A percentile compares a stretch with the other conserved stretches of the same genome.
phyloP scores from a whole-genome alignment of 2,329 filamentous ascomycete genomes.

The Malbranchea cinnamomea region DNA sequence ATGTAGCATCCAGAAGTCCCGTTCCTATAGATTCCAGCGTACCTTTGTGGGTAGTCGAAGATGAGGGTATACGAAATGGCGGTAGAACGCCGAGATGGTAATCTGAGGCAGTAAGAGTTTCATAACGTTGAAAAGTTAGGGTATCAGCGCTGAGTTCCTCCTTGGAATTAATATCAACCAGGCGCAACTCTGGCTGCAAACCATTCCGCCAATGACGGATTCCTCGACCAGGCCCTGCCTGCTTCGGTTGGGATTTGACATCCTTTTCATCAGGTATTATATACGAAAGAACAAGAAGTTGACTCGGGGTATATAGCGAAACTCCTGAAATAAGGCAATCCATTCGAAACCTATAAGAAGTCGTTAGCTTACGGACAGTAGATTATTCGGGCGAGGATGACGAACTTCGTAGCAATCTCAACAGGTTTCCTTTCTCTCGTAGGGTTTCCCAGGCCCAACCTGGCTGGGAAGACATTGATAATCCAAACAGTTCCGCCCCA shows the following conservation, averaged over 20 bases:
- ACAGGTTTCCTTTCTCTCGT: conserved; percentile 63
- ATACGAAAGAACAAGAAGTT: conserved; percentile 85
- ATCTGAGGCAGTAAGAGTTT: conserved; percentile 72
- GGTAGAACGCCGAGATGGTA: conserved; percentile 82
- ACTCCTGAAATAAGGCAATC: conserved; percentile 97
- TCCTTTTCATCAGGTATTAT: conserved; percentile 55
- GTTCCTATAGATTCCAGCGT: conserved; percentile 61
- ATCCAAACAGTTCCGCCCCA: conserved; percentile 98
- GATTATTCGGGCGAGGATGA: neutral
- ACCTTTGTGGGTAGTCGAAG: conserved; percentile 51
- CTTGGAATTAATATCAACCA: conserved; percentile 75
- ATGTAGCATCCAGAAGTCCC: conserved; percentile 76
- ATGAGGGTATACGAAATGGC: conserved; percentile 53
- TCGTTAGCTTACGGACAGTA: conserved; percentile 27
- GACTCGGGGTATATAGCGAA: conserved; percentile 83
- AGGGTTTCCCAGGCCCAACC: conserved; percentile 50
- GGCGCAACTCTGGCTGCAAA: conserved; percentile 69
- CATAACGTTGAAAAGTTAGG: conserved; percentile 71
- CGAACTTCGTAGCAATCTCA: conserved; percentile 78
- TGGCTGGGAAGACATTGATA: conserved; percentile 71
- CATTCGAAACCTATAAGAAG: conserved; percentile 57
- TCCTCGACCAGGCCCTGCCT: conserved; percentile 41
- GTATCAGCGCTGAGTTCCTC: conserved; percentile 77
- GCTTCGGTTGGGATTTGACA: conserved; percentile 22
- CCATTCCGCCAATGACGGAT: conserved; percentile 61